These are phyloP conservation scores for Prosopis cineraria DNA, from an alignment of 306 rosid species.

Conservation along the genomic window DNA sequence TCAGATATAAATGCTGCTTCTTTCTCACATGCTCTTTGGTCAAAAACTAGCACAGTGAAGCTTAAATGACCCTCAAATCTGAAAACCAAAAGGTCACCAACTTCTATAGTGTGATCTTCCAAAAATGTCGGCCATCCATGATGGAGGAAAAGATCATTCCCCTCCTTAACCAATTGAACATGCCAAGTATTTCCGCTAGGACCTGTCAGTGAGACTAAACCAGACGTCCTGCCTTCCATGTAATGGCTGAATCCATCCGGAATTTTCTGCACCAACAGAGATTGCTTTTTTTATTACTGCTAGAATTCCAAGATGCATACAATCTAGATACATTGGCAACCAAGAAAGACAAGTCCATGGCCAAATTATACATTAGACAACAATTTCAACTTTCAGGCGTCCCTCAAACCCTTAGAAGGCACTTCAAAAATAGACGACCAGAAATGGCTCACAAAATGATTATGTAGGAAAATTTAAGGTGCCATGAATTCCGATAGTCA, in stretches of 20 bases:
- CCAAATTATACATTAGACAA: background rate
- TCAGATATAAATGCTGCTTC: conserved; percentile 70
- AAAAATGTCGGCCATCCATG: conserved; percentile 80
- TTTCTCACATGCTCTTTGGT: conserved; percentile 84
- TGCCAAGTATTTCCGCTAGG: conserved; percentile 80
- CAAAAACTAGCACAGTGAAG: conserved; percentile 79
- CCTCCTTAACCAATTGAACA: conserved; percentile 58
- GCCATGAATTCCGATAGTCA: background rate
- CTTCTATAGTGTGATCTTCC: conserved; percentile 65
- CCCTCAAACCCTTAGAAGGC: background rate
- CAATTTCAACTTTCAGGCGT: background rate
- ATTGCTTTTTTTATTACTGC: conserved; percentile 3
- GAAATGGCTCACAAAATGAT: background rate
- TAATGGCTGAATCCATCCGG: conserved; percentile 57
- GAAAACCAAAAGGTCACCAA: conserved; percentile 87
- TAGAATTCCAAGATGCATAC: conserved; percentile 16
- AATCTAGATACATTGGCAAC: background rate
- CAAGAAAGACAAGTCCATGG: background rate
- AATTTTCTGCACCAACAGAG: conserved; percentile 65
- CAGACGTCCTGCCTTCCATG: conserved; percentile 63
- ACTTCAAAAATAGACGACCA: background rate
- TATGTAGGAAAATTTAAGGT: conserved; percentile 1
- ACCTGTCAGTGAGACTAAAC: conserved; percentile 66
- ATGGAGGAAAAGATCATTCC: conserved; percentile 59
- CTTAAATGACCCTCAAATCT: conserved; percentile 69